Base-by-base conservation (phyloP, 129 eudicot species). In the Helianthus tuberosus region DNA sequence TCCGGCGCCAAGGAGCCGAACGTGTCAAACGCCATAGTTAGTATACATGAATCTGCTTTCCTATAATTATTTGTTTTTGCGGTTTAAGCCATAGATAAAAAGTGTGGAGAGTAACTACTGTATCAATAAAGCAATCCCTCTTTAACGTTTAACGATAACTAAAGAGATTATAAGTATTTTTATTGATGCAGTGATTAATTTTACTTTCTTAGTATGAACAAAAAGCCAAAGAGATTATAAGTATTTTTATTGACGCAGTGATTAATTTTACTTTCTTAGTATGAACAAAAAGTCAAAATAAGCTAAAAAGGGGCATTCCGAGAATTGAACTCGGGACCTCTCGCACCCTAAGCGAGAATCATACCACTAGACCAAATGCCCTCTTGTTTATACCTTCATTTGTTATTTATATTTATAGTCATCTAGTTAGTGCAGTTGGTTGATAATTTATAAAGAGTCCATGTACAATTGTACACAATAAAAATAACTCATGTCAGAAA, bases 271-370 rank as follows among this genome's bases (percentile, higher is more conserved):
- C 4, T n/a, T 36, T 39, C 49, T 38, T 64, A 5, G 35, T 39
- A 64, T 64, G 51, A 29, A 12, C 10, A 10, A 43, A 65, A 65
- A 44, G 39, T 20, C 71, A 20, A 66, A 66, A 46, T 23, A 43
- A 46, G 38, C 38, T 46, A 17, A 5, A 11, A 66, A 46, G 73
- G 73, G 73, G 58, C 97, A 88, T 91, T 88, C 96, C 96, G 96
- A 91, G 92, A 91, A 88, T 91, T 84, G 96, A 91, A 88, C 95
- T 88, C 97, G 95, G 95, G 95, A 84, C 96, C 97, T 91, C 96
- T 91, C 96, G 89, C 97, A 91, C 97, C 95, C 96, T 82, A 91
- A 91, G 97, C 92, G 97, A 91, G 97, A 91, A 91, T 91, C 97
- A 91, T 91, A 86, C 96, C 97, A 86, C 96, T 88, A 84, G 97